A percentile compares a stretch with the other conserved stretches of the same genome.
Conservation (phyloP, 768 basidiomycete species). For the Amanita subjunquillea region DNA sequence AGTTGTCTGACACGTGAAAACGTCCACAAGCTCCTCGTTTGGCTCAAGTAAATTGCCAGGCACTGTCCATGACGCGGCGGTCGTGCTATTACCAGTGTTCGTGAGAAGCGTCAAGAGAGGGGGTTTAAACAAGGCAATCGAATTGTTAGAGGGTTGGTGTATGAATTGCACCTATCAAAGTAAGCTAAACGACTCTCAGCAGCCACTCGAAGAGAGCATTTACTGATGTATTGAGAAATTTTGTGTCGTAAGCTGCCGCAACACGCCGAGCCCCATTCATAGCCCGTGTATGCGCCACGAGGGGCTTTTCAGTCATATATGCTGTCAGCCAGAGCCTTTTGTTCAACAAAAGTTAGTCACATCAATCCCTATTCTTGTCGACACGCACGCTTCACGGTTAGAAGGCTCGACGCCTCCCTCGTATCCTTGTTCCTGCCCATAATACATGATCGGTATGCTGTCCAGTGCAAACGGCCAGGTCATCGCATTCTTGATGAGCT, state of each 20-base stretch:
- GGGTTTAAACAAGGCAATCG: conserved; percentile 41
- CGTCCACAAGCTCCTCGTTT: conserved; percentile 38
- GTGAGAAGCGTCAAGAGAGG: conserved; percentile 48
- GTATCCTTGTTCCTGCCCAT: conserved; percentile 65
- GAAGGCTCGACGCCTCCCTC: conserved; percentile 44
- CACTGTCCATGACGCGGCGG: conserved; percentile 31
- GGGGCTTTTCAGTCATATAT: conserved; percentile 38
- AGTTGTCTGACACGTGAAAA: conserved; percentile 35
- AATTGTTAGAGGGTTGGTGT: conserved; percentile 23
- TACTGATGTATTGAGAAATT: conserved; percentile 39
- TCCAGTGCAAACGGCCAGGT: conserved; percentile 56
- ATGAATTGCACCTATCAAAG: conserved; percentile 33
- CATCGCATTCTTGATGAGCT: conserved; percentile 44
- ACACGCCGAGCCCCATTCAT: conserved; percentile 46
- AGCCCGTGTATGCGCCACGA: conserved; percentile 32
- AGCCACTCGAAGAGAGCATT: conserved; percentile 5
- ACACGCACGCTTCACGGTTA: conserved; percentile 49
- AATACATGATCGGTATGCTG: conserved; percentile 63
- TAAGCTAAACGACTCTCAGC: neutral
- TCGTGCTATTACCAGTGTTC: conserved; percentile 35
- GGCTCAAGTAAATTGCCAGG: conserved; percentile 23
- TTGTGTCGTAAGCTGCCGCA: conserved; percentile 29
- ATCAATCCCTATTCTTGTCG: neutral
- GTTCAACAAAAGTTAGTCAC: neutral
- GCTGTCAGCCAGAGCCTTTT: conserved; percentile 51